Evolutionary conservation across 2,329 filamentous ascomycete species (phyloP).

Genomic region (Penicillium sp.): DNA sequence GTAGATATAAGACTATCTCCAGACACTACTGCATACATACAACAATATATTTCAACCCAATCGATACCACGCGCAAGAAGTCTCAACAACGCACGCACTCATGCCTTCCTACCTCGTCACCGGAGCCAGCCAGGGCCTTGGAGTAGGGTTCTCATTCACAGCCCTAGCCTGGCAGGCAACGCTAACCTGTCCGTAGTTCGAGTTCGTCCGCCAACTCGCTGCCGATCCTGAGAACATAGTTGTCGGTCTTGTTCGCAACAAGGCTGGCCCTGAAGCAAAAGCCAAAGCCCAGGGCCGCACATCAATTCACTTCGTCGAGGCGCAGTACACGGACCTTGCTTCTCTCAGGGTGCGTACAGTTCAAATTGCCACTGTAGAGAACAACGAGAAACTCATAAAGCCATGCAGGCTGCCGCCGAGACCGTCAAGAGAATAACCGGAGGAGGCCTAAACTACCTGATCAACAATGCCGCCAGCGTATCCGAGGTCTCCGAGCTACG

Average conservation of each 20-base stretch:
- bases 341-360: constrained; percentile 40
- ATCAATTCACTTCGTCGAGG: constrained; percentile 51
- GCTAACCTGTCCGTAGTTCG: constrained; percentile 58
- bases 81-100: background rate
- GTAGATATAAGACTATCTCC: no score
- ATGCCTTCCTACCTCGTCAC: constrained; percentile 1
- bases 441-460: constrained; percentile 54
- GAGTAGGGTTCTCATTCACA: background rate
- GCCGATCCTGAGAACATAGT: constrained; percentile 49
- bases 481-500: constrained; percentile 33
- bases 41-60: background rate
- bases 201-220: constrained; percentile 54
- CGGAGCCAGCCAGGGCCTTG: background rate
- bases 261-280: constrained; percentile 49
- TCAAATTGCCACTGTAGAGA: no score
- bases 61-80: background rate
- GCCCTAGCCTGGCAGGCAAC: no score
- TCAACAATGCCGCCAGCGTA: constrained; percentile 56
- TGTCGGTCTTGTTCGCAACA: constrained; percentile 57
- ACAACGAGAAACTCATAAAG: no score
- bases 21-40: no score
- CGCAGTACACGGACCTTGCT: constrained; percentile 48
- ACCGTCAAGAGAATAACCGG: constrained; percentile 26
- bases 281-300: constrained; percentile 43
- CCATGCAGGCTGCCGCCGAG: no score